Conservation (phyloP, 2,329 filamentous ascomycete species). For the Cytospora piceae region DNA sequence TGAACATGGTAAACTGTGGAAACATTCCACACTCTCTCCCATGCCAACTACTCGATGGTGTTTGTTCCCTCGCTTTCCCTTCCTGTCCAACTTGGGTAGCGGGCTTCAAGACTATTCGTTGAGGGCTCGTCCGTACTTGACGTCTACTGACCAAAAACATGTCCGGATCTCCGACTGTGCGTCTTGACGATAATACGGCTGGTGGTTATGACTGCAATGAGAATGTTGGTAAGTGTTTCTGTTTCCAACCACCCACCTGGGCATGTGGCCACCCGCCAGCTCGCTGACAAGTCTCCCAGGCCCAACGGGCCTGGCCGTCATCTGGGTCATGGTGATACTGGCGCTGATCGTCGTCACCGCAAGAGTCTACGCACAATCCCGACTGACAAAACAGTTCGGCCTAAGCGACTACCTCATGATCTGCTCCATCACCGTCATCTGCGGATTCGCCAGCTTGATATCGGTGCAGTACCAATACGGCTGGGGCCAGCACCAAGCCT, state of each 20-base stretch:
- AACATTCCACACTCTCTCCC: neutral
- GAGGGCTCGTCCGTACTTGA: neutral
- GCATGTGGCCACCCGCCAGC: neutral
- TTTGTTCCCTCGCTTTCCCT: neutral
- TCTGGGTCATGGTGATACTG: constrained; percentile 17
- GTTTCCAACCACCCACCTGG: neutral
- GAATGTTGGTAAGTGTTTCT: constrained; percentile 1
- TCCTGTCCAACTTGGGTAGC: neutral
- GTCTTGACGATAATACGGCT: neutral
- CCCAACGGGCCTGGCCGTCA: constrained; percentile 14
- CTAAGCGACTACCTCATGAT: constrained; percentile 25
- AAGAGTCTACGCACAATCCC: constrained; percentile 15
- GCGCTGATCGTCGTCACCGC: constrained; percentile 10
- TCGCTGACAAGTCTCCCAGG: constrained; percentile 1
- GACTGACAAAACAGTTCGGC: constrained; percentile 22
- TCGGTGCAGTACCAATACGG: constrained; percentile 20
- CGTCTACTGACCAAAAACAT: neutral
- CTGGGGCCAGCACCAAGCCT: constrained; percentile 21
- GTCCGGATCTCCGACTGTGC: neutral
- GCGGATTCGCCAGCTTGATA: constrained; percentile 13
- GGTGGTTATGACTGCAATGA: constrained; percentile 10
- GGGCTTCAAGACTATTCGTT: neutral
- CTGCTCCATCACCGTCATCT: constrained; percentile 15
- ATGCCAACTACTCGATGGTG: neutral
- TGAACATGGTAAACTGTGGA: neutral